Conservation (phyloP, 2,329 filamentous ascomycete species). For the Aspergillus sp. region DNA sequence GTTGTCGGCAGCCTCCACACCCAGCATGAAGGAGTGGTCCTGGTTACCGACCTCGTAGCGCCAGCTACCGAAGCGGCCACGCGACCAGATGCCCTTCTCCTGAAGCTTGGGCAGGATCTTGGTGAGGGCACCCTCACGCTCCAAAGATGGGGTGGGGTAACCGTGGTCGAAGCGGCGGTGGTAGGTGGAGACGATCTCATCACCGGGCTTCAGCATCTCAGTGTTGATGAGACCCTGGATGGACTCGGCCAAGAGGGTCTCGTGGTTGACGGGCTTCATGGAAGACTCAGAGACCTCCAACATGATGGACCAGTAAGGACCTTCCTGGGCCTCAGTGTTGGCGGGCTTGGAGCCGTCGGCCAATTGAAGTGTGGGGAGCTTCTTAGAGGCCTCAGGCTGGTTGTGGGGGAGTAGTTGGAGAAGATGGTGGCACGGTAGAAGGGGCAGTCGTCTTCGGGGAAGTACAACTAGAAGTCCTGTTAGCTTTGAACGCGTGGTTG, state of each 20-base stretch:
- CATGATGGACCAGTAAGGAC: slow-evolving; percentile 99
- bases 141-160: slow-evolving; percentile 90
- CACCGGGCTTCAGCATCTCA: slow-evolving; percentile 82
- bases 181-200: slow-evolving; percentile 97
- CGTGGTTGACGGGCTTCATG: slow-evolving; percentile 88
- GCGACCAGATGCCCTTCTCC: slow-evolving; percentile 86
- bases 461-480: slow-evolving; percentile 67
- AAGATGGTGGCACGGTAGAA: slow-evolving; percentile 99
- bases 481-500: not conserved
- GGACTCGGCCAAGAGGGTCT: slow-evolving; percentile 79
- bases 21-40: slow-evolving; percentile 97
- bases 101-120: slow-evolving; percentile 90
- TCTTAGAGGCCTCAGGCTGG: slow-evolving; percentile 76
- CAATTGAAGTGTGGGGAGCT: slow-evolving; percentile 80
- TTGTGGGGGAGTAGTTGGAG: slow-evolving; percentile 99
- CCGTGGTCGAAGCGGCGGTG: slow-evolving; percentile 97
- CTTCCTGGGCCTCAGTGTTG: slow-evolving; percentile 69
- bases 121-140: slow-evolving; percentile 91
- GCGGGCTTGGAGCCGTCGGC: slow-evolving; percentile 79
- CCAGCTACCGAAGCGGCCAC: slow-evolving; percentile 97
- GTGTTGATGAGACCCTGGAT: slow-evolving; percentile 98
- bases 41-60: slow-evolving; percentile 96
- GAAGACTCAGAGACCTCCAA: slow-evolving; percentile 93
- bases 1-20: slow-evolving; percentile 87
- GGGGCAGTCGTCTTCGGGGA: slow-evolving; percentile 96